Evolutionary conservation across 2,329 filamentous ascomycete genomes (phyloP), one percentile per base, ranked within the genome.

Genomic region (Hypoxylon sp.): DNA sequence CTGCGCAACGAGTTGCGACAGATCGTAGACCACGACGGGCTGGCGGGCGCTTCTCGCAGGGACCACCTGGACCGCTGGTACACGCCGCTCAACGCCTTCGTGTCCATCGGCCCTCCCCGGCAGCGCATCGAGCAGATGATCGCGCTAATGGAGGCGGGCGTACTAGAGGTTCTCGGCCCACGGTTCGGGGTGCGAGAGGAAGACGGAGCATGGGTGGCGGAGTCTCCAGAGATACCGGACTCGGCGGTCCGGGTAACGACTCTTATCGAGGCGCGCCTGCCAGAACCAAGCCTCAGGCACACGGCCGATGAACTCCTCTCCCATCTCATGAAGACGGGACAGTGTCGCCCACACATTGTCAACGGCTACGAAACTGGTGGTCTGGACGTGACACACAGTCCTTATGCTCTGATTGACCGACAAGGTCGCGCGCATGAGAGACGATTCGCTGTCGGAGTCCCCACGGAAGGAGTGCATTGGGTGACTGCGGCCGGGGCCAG

Each of bases 401-500:
- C 55, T 4, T 67, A 55, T 45, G 46, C 26, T 7, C 22, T 65
- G 2, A 45, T 69, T 22, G 61, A 67, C 24, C n/a, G 36, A 8
- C 36, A 61, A n/a, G 67, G 64, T 3, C 53, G 45, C 9, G 57
- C 32, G 22, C 67, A 67, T n/a, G 18, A 58, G 4, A 32, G 61
- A 7, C 61, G 67, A 14, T 70, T 68, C 44, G 69, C 59, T 22
- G 9, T 68, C 14, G 69, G 69, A 2, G 64, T 70, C 1, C 69
- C 67, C 14, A 70, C 65, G 4, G 69, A 70, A 46, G 65, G 69
- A 16, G 65, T 68, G 7, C 65, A 69, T 36, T 67, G 65, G 65
- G 65, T 67, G 32, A 65, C 68, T 1, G 58, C 59, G n/a, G 63
- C 59, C 18, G 61, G 59, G 9, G 65, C 59, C 3, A 44, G 68